Conservation (phyloP, 202 grass and related monocot species). For the Carex arenaria region DNA sequence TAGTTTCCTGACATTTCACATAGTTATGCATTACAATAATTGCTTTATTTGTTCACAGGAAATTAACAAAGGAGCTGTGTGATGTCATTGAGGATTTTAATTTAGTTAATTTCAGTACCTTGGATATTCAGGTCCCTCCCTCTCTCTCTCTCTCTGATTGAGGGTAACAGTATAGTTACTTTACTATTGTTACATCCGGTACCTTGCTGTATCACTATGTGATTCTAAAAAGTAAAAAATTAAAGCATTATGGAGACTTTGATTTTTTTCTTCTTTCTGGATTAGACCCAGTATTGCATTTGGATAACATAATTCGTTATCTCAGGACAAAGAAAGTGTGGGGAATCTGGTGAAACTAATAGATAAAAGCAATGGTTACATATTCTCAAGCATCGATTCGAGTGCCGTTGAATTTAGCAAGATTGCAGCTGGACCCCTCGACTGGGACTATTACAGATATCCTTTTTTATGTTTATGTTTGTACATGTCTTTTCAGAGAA, state of each 20-base stretch:
- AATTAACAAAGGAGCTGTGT: conserved; percentile 94
- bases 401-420: conserved; percentile 90
- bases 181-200: neutral
- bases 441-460: conserved; percentile 98
- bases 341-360: conserved; percentile 97
- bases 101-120: conserved; percentile 84
- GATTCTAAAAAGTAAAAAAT: neutral
- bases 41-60: conserved; percentile 41
- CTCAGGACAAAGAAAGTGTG: conserved; percentile 88
- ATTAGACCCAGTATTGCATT: conserved; percentile 5
- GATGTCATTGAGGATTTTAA: conserved; percentile 79
- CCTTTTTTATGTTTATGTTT: conserved; percentile 28
- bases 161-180: neutral
- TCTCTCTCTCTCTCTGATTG: neutral
- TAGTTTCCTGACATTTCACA: neutral
- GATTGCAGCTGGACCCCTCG: conserved; percentile 62
- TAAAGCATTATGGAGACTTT: neutral
- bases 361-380: conserved; percentile 96
- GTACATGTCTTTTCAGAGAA: neutral
- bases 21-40: conserved; percentile 22
- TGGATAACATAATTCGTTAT: conserved; percentile 14
- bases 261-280: conserved; percentile 6
- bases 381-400: conserved; percentile 78
- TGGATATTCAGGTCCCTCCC: conserved; percentile 66
- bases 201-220: neutral